Conservation (phyloP, 2,329 filamentous ascomycete genomes). For the Fusarium subtropicale region DNA sequence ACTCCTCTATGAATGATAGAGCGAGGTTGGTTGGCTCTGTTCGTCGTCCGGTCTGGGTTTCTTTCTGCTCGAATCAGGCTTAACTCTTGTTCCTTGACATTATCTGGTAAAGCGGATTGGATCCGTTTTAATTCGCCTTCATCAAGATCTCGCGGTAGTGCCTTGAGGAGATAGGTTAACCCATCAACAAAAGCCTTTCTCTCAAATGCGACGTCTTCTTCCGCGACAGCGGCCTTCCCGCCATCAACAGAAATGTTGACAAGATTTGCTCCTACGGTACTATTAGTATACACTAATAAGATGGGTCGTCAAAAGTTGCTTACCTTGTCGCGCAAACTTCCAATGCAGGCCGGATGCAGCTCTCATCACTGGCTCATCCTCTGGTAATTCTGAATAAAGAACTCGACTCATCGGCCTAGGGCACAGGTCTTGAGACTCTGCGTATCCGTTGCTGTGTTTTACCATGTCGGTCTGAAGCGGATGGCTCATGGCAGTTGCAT, state of each 20-base stretch:
- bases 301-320: background rate
- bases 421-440: constrained; percentile 12
- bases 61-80: constrained; percentile 3
- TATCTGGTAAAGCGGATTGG: constrained; percentile 44
- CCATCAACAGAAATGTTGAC: constrained; percentile 47
- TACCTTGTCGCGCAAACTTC: constrained; percentile 52
- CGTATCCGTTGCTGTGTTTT: constrained; percentile 17
- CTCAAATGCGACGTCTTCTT: constrained; percentile 52
- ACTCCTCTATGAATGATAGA: constrained; percentile 70
- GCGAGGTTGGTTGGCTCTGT: constrained; percentile 30
- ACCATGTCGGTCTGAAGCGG: constrained; percentile 27
- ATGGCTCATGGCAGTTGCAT: constrained; percentile 24
- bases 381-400: constrained; percentile 42
- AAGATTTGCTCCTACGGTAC: constrained; percentile 44
- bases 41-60: background rate
- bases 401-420: constrained; percentile 43
- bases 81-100: constrained; percentile 16
- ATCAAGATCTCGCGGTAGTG: constrained; percentile 68
- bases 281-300: constrained; percentile 7
- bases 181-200: constrained; percentile 74
- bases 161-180: constrained; percentile 72
- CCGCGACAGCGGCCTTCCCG: constrained; percentile 41
- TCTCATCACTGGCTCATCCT: constrained; percentile 39
- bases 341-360: constrained; percentile 51
- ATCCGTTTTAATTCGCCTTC: constrained; percentile 61